phyloP scores from a whole-genome alignment of 2,329 filamentous ascomycete genomes.

The Cercospora zeae-maydis region DNA sequence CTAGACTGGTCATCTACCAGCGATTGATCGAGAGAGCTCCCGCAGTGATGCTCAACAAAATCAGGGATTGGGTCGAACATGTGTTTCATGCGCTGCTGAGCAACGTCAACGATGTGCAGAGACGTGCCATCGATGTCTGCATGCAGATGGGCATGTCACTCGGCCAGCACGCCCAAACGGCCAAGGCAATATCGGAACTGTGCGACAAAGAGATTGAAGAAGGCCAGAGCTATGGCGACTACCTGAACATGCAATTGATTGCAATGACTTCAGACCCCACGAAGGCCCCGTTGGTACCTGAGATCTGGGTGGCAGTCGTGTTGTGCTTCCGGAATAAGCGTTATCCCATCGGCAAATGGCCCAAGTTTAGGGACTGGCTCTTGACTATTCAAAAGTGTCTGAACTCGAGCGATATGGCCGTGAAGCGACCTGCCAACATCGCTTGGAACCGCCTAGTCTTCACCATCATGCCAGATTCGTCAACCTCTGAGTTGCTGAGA shows the following conservation, averaged over 20 bases:
- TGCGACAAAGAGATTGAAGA: slow-evolving; percentile 51
- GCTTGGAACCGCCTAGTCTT: slow-evolving; percentile 86
- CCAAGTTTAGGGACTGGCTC: slow-evolving; percentile 68
- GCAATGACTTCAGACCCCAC: slow-evolving; percentile 62
- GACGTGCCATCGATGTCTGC: slow-evolving; percentile 70
- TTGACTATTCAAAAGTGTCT: slow-evolving; percentile 77
- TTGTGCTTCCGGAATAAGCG: slow-evolving; percentile 67
- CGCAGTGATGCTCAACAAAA: slow-evolving; percentile 64
- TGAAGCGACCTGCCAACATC: slow-evolving; percentile 71
- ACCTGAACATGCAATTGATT: slow-evolving; percentile 64
- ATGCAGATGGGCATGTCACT: slow-evolving; percentile 66
- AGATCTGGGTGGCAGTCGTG: slow-evolving; percentile 82
- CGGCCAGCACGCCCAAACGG: slow-evolving; percentile 65
- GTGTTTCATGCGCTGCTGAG: slow-evolving; percentile 80
- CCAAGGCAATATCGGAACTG: slow-evolving; percentile 63
- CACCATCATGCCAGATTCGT: slow-evolving; percentile 62
- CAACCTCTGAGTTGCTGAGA: slow-evolving; percentile 53
- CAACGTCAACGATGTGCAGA: slow-evolving; percentile 69
- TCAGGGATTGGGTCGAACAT: slow-evolving; percentile 74
- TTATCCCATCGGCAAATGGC: slow-evolving; percentile 62
- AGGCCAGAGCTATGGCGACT: slow-evolving; percentile 63
- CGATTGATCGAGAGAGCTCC: slow-evolving; percentile 70
- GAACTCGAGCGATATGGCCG: slow-evolving; percentile 68
- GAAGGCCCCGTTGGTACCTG: slow-evolving; percentile 66
- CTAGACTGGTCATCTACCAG: slow-evolving; percentile 74